Percentiles rank a stretch among this genome's conserved stretches.
These are phyloP conservation scores for Alternaria rosae DNA, from an alignment of 2,329 filamentous ascomycete genomes.

Conservation along the genomic window DNA sequence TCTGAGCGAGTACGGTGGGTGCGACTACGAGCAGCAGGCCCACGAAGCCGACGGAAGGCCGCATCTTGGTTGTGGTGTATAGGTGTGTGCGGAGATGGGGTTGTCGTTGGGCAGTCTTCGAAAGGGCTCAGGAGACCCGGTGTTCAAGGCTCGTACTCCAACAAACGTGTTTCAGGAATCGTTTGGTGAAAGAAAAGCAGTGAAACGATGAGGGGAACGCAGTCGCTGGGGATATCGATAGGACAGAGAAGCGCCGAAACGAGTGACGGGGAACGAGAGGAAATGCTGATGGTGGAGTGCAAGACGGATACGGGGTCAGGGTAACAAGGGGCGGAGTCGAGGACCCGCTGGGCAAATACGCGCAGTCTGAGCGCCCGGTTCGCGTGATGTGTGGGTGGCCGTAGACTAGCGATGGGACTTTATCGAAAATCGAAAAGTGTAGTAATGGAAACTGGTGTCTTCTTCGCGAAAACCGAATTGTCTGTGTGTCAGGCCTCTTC, in stretches of 20 bases:
- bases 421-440: not conserved
- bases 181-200: conserved; percentile 19
- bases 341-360: conserved; percentile 27
- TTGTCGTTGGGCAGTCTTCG: conserved; percentile 13
- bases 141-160: conserved; percentile 23
- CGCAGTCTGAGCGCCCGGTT: conserved; percentile 21
- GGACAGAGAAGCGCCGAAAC: conserved; percentile 35
- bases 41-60: conserved; percentile 39
- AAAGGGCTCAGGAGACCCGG: conserved; percentile 31
- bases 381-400: conserved; percentile 17
- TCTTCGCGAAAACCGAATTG: not conserved
- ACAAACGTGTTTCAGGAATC: conserved; percentile 4
- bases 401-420: conserved; percentile 34
- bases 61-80: conserved; percentile 34
- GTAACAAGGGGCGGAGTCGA: conserved; percentile 31
- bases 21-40: conserved; percentile 42
- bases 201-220: conserved; percentile 8
- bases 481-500: not conserved
- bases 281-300: conserved; percentile 31
- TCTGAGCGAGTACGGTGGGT: conserved; percentile 43
- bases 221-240: conserved; percentile 20
- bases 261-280: conserved; percentile 43
- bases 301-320: conserved; percentile 23
- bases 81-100: conserved; percentile 18
- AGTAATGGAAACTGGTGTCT: not conserved